Percentiles rank a stretch among this genome's conserved stretches.
Evolutionary conservation across 1,284 basidiomycete genomes (phyloP).

Genomic region (Uromyces viciae-fabae): DNA sequence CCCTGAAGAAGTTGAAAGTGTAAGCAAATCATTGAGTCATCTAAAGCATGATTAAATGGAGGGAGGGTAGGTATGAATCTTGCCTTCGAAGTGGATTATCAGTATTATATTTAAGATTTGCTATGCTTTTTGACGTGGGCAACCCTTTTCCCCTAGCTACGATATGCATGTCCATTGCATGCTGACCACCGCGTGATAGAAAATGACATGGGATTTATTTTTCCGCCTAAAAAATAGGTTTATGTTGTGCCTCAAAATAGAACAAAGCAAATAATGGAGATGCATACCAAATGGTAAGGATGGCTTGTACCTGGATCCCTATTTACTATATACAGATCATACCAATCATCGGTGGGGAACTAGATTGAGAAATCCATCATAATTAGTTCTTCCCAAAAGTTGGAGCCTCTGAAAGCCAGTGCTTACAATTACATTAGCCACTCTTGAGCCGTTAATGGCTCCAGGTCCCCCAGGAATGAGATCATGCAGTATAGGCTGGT

Average conservation of each 20-base stretch:
- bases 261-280: background rate
- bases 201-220: too few species aligned
- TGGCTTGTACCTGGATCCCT: background rate
- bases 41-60: background rate
- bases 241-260: background rate
- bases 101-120: conserved; percentile 28
- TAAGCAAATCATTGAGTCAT: background rate
- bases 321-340: conserved; percentile 26
- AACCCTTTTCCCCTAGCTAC: background rate
- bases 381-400: background rate
- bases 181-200: background rate
- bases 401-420: background rate
- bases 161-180: background rate
- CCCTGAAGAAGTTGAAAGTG: background rate
- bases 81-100: conserved; percentile 40
- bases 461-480: conserved; percentile 17
- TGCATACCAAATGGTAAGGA: background rate
- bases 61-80: background rate
- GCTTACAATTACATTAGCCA: conserved; percentile 40
- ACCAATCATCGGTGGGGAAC: conserved; percentile 18
- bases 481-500: conserved; percentile 42
- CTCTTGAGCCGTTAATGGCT: conserved; percentile 9
- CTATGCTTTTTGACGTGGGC: conserved; percentile 18
- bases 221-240: background rate
- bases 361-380: background rate